Percentiles rank a stretch among this genome's conserved stretches.
Evolutionary conservation across 1,139 yeast genomes (phyloP).

Genomic region (Hansenula sp.): DNA sequence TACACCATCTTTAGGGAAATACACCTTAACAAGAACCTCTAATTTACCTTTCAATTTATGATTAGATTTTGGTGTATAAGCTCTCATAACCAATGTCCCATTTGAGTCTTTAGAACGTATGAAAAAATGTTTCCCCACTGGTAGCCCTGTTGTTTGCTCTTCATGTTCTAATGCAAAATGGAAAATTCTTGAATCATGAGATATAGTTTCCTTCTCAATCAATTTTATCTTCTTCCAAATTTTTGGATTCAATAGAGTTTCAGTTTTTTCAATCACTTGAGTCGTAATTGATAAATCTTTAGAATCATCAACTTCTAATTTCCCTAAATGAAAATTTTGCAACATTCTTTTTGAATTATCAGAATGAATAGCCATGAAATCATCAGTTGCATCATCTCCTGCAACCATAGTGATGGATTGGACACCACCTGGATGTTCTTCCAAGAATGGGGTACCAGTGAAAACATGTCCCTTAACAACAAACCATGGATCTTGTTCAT

Average conservation of each 20-base stretch:
- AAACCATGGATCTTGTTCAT: slow-evolving; percentile 52
- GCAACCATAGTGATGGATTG: slow-evolving; percentile 53
- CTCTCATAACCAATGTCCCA: slow-evolving; percentile 27
- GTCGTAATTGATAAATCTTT: background rate
- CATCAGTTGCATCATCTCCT: slow-evolving; percentile 60
- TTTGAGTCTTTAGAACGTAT: slow-evolving; percentile 31
- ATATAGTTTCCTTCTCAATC: slow-evolving; percentile 15
- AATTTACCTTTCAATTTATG: slow-evolving; percentile 23
- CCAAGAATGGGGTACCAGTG: slow-evolving; percentile 46
- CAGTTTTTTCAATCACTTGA: slow-evolving; percentile 1
- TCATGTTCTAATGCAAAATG: slow-evolving; percentile 24
- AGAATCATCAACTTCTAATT: slow-evolving; percentile 7
- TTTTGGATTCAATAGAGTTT: slow-evolving; percentile 22
- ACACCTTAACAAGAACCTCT: slow-evolving; percentile 26
- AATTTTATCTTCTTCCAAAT: slow-evolving; percentile 20
- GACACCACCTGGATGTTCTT: slow-evolving; percentile 58
- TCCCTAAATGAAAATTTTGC: slow-evolving; percentile 22
- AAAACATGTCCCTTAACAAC: slow-evolving; percentile 55
- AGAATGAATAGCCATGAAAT: slow-evolving; percentile 33
- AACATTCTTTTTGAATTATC: slow-evolving; percentile 24
- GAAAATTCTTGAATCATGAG: slow-evolving; percentile 26
- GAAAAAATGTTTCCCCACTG: slow-evolving; percentile 55
- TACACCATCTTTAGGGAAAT: slow-evolving; percentile 24
- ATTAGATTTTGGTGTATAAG: slow-evolving; percentile 45
- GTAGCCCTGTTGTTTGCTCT: slow-evolving; percentile 38